Percentiles rank a stretch among this genome's conserved stretches.
phyloP scores from a whole-genome alignment of 139 green algal species.

The Closterium sp. region DNA sequence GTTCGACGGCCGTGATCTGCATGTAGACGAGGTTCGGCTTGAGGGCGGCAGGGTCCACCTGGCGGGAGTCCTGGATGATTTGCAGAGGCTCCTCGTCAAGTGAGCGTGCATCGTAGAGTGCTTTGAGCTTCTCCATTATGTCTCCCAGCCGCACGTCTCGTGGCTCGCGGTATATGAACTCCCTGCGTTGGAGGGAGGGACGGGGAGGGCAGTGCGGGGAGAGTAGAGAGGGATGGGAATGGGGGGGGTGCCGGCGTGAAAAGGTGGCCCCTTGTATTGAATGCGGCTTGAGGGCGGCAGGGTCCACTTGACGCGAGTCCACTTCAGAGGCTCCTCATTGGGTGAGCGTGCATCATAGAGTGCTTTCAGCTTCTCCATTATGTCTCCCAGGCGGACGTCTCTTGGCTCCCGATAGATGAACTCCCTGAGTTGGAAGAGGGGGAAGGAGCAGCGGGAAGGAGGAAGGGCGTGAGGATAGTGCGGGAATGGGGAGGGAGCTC shows the following conservation, averaged over 20 bases:
- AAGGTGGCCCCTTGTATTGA: neutral
- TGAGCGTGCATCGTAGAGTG: constrained; percentile 26
- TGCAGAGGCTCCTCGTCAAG: constrained; percentile 6
- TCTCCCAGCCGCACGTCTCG: constrained; percentile 46
- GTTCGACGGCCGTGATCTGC: constrained; percentile 49
- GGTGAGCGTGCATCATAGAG: constrained; percentile 22
- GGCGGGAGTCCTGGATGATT: constrained; percentile 42
- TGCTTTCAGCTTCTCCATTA: constrained; percentile 40
- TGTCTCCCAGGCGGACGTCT: constrained; percentile 41
- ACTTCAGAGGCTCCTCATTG: constrained; percentile 14
- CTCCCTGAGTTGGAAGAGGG: neutral
- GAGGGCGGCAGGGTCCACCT: constrained; percentile 25
- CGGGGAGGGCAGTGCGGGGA: neutral
- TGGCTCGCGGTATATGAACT: constrained; percentile 50
- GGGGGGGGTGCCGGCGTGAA: neutral
- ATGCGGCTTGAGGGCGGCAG: constrained; percentile 21
- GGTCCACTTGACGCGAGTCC: constrained; percentile 33
- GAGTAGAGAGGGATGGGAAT: neutral
- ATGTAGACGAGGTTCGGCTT: constrained; percentile 40
- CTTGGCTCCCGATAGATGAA: constrained; percentile 46
- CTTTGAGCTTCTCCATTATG: constrained; percentile 47
- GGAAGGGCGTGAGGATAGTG: neutral
- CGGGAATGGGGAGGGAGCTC: too few relatives aligned
- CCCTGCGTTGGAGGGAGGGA: neutral
- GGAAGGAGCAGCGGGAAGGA: neutral